phyloP scores from a whole-genome alignment of 306 rosid genomes.

The Vigna nakashimae region DNA sequence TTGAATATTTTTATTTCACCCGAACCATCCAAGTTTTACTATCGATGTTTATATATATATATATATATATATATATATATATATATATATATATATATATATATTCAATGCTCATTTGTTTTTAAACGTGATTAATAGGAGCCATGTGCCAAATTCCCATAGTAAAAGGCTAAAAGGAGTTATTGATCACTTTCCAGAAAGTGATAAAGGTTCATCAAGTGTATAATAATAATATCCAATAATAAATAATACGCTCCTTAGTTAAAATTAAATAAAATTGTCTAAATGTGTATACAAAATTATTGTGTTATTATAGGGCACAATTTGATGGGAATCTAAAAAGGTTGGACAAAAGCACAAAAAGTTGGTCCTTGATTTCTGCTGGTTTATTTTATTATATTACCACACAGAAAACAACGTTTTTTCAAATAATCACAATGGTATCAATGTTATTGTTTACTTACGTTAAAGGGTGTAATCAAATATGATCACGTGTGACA shows the following conservation, averaged over 20 bases:
- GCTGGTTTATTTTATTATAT: neutral
- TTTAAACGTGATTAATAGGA: too few relatives aligned
- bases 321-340: neutral
- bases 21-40: too few relatives aligned
- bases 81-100: too few relatives aligned
- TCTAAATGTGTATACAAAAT: neutral
- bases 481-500: too few relatives aligned
- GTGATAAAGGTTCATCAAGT: neutral
- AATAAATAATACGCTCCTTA: neutral
- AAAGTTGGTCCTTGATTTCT: neutral
- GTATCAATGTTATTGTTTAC: neutral
- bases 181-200: neutral
- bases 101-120: too few relatives aligned
- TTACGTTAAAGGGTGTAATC: too few relatives aligned
- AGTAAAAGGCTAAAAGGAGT: too few relatives aligned
- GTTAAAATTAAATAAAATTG: neutral
- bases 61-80: too few relatives aligned
- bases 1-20: too few relatives aligned
- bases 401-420: neutral
- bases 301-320: neutral
- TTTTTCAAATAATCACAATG: neutral
- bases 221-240: neutral
- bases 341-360: neutral
- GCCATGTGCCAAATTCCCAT: too few relatives aligned
- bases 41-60: too few relatives aligned